Base-by-base conservation (phyloP, 2,329 filamentous ascomycete species). In the Chrysosporium queenslandicum region DNA sequence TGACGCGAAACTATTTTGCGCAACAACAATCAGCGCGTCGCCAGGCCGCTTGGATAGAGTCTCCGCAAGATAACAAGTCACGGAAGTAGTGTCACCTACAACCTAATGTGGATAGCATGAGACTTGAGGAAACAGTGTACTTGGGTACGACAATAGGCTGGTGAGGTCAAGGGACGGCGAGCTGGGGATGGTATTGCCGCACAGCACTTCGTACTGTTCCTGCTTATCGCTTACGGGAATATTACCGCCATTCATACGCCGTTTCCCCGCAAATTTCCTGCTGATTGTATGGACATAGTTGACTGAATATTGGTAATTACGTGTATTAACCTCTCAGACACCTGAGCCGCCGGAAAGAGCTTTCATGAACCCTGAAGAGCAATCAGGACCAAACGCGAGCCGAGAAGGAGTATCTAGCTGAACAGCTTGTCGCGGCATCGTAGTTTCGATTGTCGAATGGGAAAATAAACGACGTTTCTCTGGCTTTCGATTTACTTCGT, bases 221-320 rank as follows among this genome's bases (percentile, higher is more conserved):
- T 41, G 18, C 42, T 8, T 52, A 46, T 41, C 16, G 11, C 14
- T 21, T 46, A 52, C 50, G 29, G 18, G 8, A 20, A 23, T n/a
- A 21, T 40, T 46, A 52, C 50, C 4, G 23, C 23, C 41, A 18
- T 16, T 9, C 7, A 9, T 29, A 36, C 29, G 12, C 8, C 27
- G 16, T 12, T 41, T 32, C 34, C 8, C 21, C 16, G 23, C 50
- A 14, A 39, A 52, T 18, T 46, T 32, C 41, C 34, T 39, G 29
- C 29, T 41, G 32, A 40, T 50, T 11, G 6, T 27, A 2, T 8
- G 23, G 14, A 25, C 4, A 51, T 18, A 16, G 2, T 20, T 27
- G 23, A 23, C 11, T 36, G n/a, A 20, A 46, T 46, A 52, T 42
- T 39, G 23, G 42, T 46, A 52, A 40, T 52, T 46, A 52, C 50